phyloP scores from a whole-genome alignment of 2,329 filamentous ascomycete species.

The Diaporthe destruens region DNA sequence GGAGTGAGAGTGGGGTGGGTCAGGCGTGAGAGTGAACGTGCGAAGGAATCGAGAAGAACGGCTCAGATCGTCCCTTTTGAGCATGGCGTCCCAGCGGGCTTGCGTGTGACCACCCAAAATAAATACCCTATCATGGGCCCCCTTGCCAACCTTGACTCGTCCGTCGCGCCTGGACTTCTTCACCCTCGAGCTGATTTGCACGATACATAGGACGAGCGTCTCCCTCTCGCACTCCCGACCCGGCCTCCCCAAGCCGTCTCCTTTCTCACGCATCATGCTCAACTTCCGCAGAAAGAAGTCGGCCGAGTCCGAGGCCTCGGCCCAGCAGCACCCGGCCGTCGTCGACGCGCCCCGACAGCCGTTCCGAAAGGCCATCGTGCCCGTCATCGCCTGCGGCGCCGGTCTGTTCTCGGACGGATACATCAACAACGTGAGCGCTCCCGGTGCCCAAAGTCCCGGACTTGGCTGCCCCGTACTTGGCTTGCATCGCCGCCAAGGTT shows the following conservation, averaged over 20 bases:
- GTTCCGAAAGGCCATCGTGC: constrained; percentile 56
- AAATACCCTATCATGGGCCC: constrained; percentile 21
- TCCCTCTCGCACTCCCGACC: background rate
- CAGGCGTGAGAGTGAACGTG: too few species aligned
- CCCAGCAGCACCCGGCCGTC: background rate
- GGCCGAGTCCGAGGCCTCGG: constrained; percentile 26
- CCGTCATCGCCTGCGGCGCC: constrained; percentile 88
- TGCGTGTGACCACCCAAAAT: constrained; percentile 13
- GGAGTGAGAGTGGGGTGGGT: constrained; percentile 3
- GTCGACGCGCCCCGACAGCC: constrained; percentile 24
- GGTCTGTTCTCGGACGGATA: constrained; percentile 94
- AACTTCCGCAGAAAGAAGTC: constrained; percentile 39
- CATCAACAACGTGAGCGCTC: constrained; percentile 77
- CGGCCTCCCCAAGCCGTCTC: background rate
- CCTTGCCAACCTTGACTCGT: constrained; percentile 12
- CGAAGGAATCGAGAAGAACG: constrained; percentile 20
- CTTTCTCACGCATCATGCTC: constrained; percentile 28
- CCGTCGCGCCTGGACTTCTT: background rate
- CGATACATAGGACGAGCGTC: background rate
- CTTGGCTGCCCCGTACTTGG: background rate
- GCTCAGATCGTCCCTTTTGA: constrained; percentile 6
- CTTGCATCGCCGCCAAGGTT: constrained; percentile 22
- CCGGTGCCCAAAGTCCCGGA: constrained; percentile 8
- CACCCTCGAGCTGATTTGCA: constrained; percentile 1
- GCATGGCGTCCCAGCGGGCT: constrained; percentile 3